These are phyloP conservation scores for Calonectria pteridis DNA, from an alignment of 2,329 filamentous ascomycete genomes.

Conservation along the genomic window DNA sequence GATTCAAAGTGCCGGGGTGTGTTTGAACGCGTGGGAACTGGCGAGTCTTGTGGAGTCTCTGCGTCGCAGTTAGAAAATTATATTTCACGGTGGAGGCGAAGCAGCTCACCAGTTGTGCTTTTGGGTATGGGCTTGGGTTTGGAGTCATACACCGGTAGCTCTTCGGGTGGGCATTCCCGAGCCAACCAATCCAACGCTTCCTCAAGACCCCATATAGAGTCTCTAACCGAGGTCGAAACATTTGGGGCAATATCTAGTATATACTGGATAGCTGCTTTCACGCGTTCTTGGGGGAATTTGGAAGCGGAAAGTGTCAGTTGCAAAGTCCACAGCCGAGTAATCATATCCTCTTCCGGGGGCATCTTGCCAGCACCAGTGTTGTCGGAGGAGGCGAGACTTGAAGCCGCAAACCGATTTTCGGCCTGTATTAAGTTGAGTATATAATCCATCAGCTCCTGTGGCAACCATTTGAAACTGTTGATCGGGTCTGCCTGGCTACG, in stretches of 20 bases:
- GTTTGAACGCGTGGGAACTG: slow-evolving; percentile 61
- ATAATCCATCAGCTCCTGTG: slow-evolving; percentile 81
- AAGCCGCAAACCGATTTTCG: slow-evolving; percentile 71
- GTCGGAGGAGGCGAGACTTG: slow-evolving; percentile 61
- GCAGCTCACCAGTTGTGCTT: slow-evolving; percentile 48
- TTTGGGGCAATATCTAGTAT: slow-evolving; percentile 76
- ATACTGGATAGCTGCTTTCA: slow-evolving; percentile 74
- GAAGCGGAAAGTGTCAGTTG: slow-evolving; percentile 77
- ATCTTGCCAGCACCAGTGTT: slow-evolving; percentile 62
- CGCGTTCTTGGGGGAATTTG: slow-evolving; percentile 74
- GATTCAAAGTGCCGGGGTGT: slow-evolving; percentile 58
- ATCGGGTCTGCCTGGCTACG: slow-evolving; percentile 82
- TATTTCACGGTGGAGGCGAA: background rate
- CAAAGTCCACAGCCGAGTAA: slow-evolving; percentile 86
- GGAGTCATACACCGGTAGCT: slow-evolving; percentile 78
- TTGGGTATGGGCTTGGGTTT: slow-evolving; percentile 53
- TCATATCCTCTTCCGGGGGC: slow-evolving; percentile 80
- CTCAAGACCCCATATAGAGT: slow-evolving; percentile 85
- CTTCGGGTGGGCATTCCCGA: slow-evolving; percentile 76
- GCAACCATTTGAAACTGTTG: slow-evolving; percentile 82
- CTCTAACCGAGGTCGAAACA: slow-evolving; percentile 67
- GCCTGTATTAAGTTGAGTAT: slow-evolving; percentile 80
- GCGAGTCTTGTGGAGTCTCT: slow-evolving; percentile 65
- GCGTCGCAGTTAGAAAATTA: slow-evolving; percentile 23
- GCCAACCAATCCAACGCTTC: slow-evolving; percentile 93